These are phyloP conservation scores for Dendrobium nobile DNA, from an alignment of 106 monocot genomes.

Conservation along the genomic window DNA sequence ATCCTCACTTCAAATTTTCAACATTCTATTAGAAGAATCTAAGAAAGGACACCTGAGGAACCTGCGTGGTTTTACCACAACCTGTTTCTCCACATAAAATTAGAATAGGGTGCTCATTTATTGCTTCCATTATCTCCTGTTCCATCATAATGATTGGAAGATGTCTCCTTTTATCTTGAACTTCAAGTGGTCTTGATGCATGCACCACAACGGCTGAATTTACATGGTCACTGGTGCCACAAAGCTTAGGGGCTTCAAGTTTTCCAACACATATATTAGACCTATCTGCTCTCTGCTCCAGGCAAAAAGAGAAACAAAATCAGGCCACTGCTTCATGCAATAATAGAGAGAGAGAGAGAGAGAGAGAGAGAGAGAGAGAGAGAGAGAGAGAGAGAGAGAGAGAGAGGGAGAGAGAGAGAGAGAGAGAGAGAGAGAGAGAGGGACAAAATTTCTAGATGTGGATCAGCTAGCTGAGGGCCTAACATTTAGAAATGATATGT, in stretches of 20 bases:
- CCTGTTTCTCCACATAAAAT: conserved; percentile 99
- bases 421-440: background rate
- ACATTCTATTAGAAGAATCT: background rate
- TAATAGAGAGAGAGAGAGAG: background rate
- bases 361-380: no score
- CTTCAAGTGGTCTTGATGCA: conserved; percentile 62
- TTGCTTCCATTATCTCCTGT: conserved; percentile 98
- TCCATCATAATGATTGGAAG: conserved; percentile 98
- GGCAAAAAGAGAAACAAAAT: background rate
- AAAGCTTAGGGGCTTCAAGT: background rate
- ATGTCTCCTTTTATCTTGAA: conserved; percentile 68
- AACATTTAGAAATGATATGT: background rate
- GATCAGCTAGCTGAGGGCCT: background rate
- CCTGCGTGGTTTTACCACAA: conserved; percentile 97
- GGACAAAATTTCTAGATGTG: background rate
- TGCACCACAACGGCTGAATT: conserved; percentile 50
- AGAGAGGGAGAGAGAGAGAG: background rate
- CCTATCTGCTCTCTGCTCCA: conserved; percentile 14
- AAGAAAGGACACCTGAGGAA: conserved; percentile 69
- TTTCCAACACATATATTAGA: conserved; percentile 11
- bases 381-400: background rate
- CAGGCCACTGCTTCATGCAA: background rate
- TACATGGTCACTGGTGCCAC: conserved; percentile 3
- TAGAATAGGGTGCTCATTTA: conserved; percentile 71
- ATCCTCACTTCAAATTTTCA: background rate